Conservation (phyloP, 352 stramenopile genomes). For the Phytopythium boreale region DNA sequence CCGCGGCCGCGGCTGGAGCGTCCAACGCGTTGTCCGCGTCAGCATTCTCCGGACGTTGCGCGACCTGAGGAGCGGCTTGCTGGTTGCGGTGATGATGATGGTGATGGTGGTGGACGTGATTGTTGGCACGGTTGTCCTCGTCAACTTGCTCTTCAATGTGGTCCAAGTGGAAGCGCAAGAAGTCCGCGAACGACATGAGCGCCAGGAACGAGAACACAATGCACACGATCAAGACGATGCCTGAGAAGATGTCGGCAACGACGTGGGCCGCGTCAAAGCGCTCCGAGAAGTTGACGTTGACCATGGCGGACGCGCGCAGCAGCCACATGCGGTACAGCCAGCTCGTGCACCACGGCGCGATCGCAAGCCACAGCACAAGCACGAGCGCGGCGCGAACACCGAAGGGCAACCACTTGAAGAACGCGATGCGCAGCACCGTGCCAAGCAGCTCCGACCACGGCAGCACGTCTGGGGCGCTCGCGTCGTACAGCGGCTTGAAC, state of each 20-base stretch:
- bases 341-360: slow-evolving; percentile 89
- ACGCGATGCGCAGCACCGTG: slow-evolving; percentile 73
- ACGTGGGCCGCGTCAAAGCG: slow-evolving; percentile 70
- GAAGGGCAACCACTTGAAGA: slow-evolving; percentile 90
- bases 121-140: slow-evolving; percentile 21
- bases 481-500: slow-evolving; percentile 92
- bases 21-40: neutral
- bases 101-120: slow-evolving; percentile 18
- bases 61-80: slow-evolving; percentile 11
- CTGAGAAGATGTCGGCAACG: slow-evolving; percentile 85
- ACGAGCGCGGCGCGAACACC: slow-evolving; percentile 72
- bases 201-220: slow-evolving; percentile 94
- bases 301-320: slow-evolving; percentile 78
- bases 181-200: slow-evolving; percentile 94
- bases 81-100: slow-evolving; percentile 16
- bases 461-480: slow-evolving; percentile 80
- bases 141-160: slow-evolving; percentile 68
- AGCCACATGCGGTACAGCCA: slow-evolving; percentile 96
- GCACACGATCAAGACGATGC: slow-evolving; percentile 87
- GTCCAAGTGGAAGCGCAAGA: slow-evolving; percentile 90
- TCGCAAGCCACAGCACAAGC: slow-evolving; percentile 80
- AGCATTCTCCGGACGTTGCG: neutral
- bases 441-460: slow-evolving; percentile 84
- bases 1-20: neutral
- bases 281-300: slow-evolving; percentile 82